A percentile compares a stretch with the other conserved stretches of the same genome.
phyloP scores from a whole-genome alignment of 1,284 basidiomycete genomes.

The Ceratobasidium sp. region DNA sequence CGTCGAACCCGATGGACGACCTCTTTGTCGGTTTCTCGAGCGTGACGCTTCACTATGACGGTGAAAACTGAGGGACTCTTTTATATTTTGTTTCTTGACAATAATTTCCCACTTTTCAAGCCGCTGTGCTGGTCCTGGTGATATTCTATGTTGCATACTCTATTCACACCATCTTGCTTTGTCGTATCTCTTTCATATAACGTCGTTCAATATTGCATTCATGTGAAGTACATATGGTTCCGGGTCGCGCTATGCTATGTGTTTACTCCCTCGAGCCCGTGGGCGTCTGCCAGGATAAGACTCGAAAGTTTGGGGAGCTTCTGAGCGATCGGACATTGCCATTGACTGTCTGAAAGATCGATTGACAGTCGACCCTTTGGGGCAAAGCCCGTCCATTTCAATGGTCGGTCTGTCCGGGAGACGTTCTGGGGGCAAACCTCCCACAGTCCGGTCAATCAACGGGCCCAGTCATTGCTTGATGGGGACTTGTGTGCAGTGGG shows the following conservation, averaged over 20 bases:
- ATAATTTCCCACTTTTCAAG: neutral
- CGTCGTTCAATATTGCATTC: constrained; percentile 34
- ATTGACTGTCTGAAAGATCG: constrained; percentile 1
- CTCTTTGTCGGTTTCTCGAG: constrained; percentile 87
- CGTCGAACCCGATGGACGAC: constrained; percentile 58
- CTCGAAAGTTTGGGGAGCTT: neutral
- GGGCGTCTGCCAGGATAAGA: neutral
- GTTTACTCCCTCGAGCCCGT: neutral
- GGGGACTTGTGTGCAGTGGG: neutral
- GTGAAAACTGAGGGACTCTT: constrained; percentile 59
- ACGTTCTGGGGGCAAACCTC: neutral
- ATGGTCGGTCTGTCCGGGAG: neutral
- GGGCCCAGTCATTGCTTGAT: neutral
- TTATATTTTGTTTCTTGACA: too few relatives aligned
- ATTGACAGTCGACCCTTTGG: neutral
- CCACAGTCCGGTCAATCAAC: constrained; percentile 15
- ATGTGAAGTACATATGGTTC: constrained; percentile 37
- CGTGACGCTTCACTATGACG: constrained; percentile 88
- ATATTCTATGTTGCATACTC: constrained; percentile 22
- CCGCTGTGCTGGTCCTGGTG: constrained; percentile 33
- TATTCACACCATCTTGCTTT: constrained; percentile 32
- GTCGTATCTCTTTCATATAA: constrained; percentile 22
- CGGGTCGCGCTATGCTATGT: neutral
- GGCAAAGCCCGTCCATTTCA: neutral
- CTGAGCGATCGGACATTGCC: constrained; percentile 2